Evolutionary conservation across 192 early-diverging fungal genomes (phyloP), one percentile per base, ranked within the genome.

Genomic region (Lunasporangiospora selenospora): DNA sequence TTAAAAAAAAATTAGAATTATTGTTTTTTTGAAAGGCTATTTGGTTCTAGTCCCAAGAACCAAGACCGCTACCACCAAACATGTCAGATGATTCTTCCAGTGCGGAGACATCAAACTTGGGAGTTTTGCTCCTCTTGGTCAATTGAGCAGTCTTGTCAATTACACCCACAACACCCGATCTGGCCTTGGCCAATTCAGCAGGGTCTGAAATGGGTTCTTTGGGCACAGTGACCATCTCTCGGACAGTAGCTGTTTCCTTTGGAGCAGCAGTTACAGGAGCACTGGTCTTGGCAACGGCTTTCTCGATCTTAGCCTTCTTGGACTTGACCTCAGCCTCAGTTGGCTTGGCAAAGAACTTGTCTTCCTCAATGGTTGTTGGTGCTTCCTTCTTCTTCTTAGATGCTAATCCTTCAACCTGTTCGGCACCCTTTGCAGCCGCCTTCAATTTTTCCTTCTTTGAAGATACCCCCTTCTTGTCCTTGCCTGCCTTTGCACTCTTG

Each of bases 121-220:
- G 81, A 43, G 83, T 67, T 26, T 71, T 59, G 37, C 77, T 77
- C 56, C 75, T 75, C 45, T 80, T 81, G 19, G 56, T 54, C 2
- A 84, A 41, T 37, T 84, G 80, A 19, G 61, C 49, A 15, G 81
- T 47, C 26, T 81, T 81, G 53, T 80, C 77, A 27, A 77, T 75
- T 4, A 71, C 59, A 13, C 71, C 82, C 21, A 78, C 79, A 31
- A 84, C 75, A 69, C 82, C 69, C 6, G 69, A 73, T 21, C 69
- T 33, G 0, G 69, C 69, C 49, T 73, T 73, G 29, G 59, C 69
- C 11, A 47, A 47, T 21, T 73, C 60, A 13, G 39, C 69, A 45
- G 69, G 69, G 29, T 73, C 53, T 4, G 37, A 8, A 39, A 10
- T 48, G 12, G 43, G 33, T 24, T 53, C 40, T 23, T 39, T 39